Percentiles rank a stretch among this genome's conserved stretches.
These are phyloP conservation scores for Apiospora malaysiana DNA, from an alignment of 2,329 filamentous ascomycete species.

Conservation along the genomic window DNA sequence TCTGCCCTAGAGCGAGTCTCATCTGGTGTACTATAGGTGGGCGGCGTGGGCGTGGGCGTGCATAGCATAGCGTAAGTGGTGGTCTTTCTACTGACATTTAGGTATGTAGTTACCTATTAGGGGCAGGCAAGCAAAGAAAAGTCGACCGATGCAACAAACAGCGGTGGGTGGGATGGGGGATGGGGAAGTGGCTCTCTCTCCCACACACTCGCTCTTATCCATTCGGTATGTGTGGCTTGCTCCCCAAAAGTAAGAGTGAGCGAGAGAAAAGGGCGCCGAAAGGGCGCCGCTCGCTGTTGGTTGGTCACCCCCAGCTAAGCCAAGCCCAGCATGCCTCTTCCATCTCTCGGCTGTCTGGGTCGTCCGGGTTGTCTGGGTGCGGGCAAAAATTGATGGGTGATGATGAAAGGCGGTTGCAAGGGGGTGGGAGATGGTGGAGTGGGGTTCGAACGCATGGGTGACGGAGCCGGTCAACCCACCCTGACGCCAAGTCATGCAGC, in stretches of 20 bases:
- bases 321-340: constrained; percentile 20
- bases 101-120: too few relatives aligned
- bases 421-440: neutral
- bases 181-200: neutral
- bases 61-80: constrained; percentile 3
- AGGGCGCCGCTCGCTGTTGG: neutral
- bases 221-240: constrained; percentile 13
- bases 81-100: neutral
- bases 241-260: neutral
- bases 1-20: constrained; percentile 22
- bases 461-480: constrained; percentile 26
- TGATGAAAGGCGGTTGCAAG: constrained; percentile 29
- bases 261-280: constrained; percentile 20
- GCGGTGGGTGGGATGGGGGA: neutral
- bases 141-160: constrained; percentile 14
- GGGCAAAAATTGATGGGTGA: constrained; percentile 19
- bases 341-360: constrained; percentile 18
- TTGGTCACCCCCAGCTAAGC: neutral
- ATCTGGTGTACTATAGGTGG: constrained; percentile 20
- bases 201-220: neutral
- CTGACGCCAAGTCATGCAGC: constrained; percentile 30
- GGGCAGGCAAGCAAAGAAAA: neutral
- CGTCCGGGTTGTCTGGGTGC: neutral
- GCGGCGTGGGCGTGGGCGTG: neutral
- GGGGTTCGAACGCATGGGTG: constrained; percentile 25